Conservation (phyloP, 768 basidiomycete genomes). For the Boletus vinaceobasis region DNA sequence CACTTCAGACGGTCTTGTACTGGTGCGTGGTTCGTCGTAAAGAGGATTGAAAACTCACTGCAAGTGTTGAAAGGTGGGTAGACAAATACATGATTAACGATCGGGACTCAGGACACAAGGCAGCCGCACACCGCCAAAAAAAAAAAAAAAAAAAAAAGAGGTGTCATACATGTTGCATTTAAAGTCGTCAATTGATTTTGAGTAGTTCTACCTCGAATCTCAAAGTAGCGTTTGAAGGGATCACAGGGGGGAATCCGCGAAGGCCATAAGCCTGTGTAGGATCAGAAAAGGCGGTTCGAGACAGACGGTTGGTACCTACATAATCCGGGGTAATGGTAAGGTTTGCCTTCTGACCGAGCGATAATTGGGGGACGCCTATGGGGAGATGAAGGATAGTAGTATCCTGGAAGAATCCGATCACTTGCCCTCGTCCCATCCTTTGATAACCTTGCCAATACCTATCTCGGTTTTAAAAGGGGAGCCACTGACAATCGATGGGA, state of each 20-base stretch:
- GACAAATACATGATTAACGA: constrained; percentile 19
- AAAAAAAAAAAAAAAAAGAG: constrained; percentile 9
- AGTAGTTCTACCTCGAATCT: constrained; percentile 83
- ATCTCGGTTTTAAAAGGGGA: constrained; percentile 66
- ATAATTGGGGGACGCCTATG: constrained; percentile 72
- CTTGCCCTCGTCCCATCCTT: constrained; percentile 87
- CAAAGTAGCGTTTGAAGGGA: constrained; percentile 72
- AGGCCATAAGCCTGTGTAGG: constrained; percentile 60
- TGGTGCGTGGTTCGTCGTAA: background rate
- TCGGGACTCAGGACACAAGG: constrained; percentile 26
- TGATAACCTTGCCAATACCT: constrained; percentile 80
- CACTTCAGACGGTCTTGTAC: background rate
- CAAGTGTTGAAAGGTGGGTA: background rate
- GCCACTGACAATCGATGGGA: constrained; percentile 37
- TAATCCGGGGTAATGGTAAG: constrained; percentile 72
- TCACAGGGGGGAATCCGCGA: constrained; percentile 75
- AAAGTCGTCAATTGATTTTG: constrained; percentile 50
- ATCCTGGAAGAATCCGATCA: background rate
- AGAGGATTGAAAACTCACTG: background rate
- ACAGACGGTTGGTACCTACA: constrained; percentile 43
- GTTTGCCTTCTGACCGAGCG: constrained; percentile 69
- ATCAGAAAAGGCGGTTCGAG: constrained; percentile 1
- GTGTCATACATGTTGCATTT: constrained; percentile 20
- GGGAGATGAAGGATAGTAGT: background rate
- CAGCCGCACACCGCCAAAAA: constrained; percentile 14